Evolutionary conservation across 2,329 filamentous ascomycete genomes (phyloP).

Genomic region (Colletotrichum sublineola): DNA sequence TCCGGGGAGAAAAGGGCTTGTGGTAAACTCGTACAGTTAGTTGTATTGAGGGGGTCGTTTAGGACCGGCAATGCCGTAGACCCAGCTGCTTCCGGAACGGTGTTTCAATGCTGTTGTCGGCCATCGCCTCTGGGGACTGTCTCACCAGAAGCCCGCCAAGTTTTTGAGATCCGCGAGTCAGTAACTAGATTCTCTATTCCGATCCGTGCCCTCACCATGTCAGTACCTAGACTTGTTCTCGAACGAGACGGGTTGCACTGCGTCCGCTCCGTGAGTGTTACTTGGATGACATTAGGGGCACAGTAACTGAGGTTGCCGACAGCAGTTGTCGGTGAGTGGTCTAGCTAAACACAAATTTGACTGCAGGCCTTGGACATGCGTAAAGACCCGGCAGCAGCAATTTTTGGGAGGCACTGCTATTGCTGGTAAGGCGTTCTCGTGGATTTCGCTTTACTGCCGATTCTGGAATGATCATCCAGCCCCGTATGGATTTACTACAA

Average conservation of each 20-base stretch:
- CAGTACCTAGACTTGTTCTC: not conserved
- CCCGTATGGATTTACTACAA: too few species aligned
- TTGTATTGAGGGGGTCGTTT: not conserved
- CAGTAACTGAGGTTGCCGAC: not conserved
- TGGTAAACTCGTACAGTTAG: not conserved
- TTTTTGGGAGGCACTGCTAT: not conserved
- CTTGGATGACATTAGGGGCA: not conserved
- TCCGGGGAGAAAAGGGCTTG: not conserved
- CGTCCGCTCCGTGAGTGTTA: slow-evolving; percentile 58
- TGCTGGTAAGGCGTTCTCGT: too few species aligned
- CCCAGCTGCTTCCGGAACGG: not conserved
- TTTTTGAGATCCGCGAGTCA: slow-evolving; percentile 60
- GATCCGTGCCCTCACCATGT: not conserved
- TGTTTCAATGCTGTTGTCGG: not conserved
- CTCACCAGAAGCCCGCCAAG: too few species aligned
- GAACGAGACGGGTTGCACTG: not conserved
- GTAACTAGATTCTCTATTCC: not conserved
- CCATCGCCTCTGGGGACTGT: not conserved
- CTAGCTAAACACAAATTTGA: rapidly evolving
- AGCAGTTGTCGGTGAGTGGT: not conserved
- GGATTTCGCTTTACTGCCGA: not conserved
- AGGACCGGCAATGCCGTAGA: not conserved
- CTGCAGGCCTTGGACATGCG: not conserved
- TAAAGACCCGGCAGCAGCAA: not conserved
- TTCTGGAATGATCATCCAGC: not conserved